Base-by-base conservation (phyloP, 2,329 filamentous ascomycete genomes). In the Colletotrichum kahawae region DNA sequence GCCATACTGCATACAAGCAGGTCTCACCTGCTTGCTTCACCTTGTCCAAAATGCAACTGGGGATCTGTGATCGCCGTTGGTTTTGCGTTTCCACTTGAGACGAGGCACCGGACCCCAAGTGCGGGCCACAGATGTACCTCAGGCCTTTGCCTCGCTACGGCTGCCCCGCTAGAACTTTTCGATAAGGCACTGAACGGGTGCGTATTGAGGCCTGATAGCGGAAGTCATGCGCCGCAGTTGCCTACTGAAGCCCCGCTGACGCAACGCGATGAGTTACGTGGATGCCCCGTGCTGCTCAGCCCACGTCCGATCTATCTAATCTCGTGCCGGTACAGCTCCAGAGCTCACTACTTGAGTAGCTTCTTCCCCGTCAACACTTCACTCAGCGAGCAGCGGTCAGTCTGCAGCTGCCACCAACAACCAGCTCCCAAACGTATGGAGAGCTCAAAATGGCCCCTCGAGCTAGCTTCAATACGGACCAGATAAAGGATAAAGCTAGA, bases 401-500 rank as follows among this genome's bases (percentile, higher is more conserved):
- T 64, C 29, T 68, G 70, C 43, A 70, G 54, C 68, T 54, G 62
- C 70, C 51, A 48, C 48, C 62, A 34, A 60, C 43, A 59, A 57
- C 21, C 29, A 27, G 27, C 18, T 75, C 31, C 24, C 66, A 65
- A 56, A 33, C 83, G 78, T 83, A 88, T 89, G 87, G 86, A 86
- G 88, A 88, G 88, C 86, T 87, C 85, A 86, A 78, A 81, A 95
- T 95, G 93, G 92, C 92, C 87, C 92, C 92, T 86, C 90, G 91
- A 85, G 87, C 87, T 82, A 91, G 90, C 82, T 95, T 97, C 83
- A 93, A 93, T 84, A 91, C 93, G 75, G 92, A 94, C 79, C 92
- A 95, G 82, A 92, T 97, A 83, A 92, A 91, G 81, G 93, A 94
- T 78, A 95, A 94, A 86, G 94, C 95, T 78, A 93, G 95, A 77